Evolutionary conservation across 2,329 filamentous ascomycete genomes (phyloP), one percentile per base, ranked within the genome.

Genomic region (Stagonosporopsis chrysanthemi): DNA sequence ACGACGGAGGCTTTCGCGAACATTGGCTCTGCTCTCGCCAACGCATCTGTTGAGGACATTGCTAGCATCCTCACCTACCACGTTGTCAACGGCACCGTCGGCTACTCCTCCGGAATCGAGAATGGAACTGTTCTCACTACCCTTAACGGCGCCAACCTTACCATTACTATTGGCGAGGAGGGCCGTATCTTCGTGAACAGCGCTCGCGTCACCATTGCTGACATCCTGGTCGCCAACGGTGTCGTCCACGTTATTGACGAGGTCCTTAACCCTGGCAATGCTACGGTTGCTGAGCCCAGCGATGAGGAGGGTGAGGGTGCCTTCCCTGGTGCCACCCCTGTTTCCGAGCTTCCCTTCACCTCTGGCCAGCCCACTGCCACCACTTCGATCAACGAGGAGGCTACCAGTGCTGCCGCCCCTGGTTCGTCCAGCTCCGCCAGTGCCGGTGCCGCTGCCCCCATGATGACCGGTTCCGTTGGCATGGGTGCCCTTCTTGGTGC

Each of bases 31-130:
- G 76, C 81, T 2, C 68, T 86, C 11, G 70, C 74, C 26, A 80
- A 80, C 55, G 71, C 88, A 28, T 79, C 78, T 23, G 69, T 74
- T 0, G 72, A 80, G 4, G 72, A 84, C 14, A 77, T 89, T 1
- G 71, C 79, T 2, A 72, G 71, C 26, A 81, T 90, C 47, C 79
- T 90, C 31, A 75, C 80, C 24, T 91, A 91, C 75, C 88, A 91
- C 70, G 80, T 90, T 48, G 75, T 90, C 41, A 79, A 80, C 42
- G 82, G 81, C 42, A 79, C 79, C 8, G 80, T 87, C 1, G 77
- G 77, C 51, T 89, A 88, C 75, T 83, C 80, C 45, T 71, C 77
- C 6, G 61, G 66, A 4, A 76, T 84, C 17, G 63, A 63, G 23
- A 78, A 82, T 61, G 78, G 79, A 31, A 77, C 67, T 22, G 71